Conservation (phyloP, 2,329 filamentous ascomycete genomes). For the Paecilomyces dactylethromorphus region DNA sequence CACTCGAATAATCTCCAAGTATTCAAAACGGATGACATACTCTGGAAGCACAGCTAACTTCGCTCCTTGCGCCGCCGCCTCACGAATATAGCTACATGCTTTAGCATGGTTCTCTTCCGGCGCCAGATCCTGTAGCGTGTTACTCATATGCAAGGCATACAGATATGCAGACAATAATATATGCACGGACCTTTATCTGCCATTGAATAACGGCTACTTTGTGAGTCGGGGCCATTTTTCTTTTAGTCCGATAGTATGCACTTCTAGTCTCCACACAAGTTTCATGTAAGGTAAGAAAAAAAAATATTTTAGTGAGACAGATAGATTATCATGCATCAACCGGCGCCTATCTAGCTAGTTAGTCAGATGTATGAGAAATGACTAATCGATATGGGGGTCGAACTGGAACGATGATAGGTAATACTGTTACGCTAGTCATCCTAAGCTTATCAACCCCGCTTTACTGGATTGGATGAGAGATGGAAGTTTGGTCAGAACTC, state of each 20-base stretch:
- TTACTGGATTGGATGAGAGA: neutral
- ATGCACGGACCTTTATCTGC: slow-evolving; percentile 25
- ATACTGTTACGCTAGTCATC: neutral
- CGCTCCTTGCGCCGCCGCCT: slow-evolving; percentile 43
- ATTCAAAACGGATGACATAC: neutral
- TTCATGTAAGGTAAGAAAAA: neutral
- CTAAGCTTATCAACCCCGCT: neutral
- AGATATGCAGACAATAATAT: neutral
- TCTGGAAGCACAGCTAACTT: slow-evolving; percentile 57
- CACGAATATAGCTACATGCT: slow-evolving; percentile 39
- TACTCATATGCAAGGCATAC: neutral
- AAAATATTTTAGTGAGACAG: neutral
- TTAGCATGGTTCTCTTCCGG: slow-evolving; percentile 40
- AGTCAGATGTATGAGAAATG: neutral
- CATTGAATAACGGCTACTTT: slow-evolving; percentile 32
- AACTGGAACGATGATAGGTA: too few relatives aligned
- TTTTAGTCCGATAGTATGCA: neutral
- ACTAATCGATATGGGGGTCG: neutral
- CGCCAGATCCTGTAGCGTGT: slow-evolving; percentile 24
- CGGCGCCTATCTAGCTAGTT: too few relatives aligned
- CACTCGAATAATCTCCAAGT: neutral
- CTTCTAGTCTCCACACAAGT: neutral
- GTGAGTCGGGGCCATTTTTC: slow-evolving; percentile 20
- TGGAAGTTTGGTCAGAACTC: too few relatives aligned
- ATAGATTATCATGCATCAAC: neutral